These are phyloP conservation scores for Beauveria sp. DNA, from an alignment of 2,329 filamentous ascomycete species.

Conservation along the genomic window DNA sequence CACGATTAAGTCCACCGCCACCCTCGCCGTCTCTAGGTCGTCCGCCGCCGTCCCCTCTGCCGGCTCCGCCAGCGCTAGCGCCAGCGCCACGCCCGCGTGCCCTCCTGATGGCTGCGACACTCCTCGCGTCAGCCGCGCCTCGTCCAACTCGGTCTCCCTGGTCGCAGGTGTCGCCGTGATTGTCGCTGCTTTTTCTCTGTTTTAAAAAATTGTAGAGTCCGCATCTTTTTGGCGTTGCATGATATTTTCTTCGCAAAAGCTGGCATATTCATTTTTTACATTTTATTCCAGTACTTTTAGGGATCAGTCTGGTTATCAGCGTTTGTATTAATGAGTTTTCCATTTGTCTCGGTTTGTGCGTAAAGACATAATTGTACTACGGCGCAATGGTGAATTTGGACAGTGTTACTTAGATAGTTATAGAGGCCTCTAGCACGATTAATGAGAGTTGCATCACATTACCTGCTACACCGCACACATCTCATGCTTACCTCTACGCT, in stretches of 20 bases:
- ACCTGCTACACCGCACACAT: no score
- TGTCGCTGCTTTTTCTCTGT: background rate
- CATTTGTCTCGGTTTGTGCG: background rate
- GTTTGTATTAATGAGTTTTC: background rate
- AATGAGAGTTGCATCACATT: background rate
- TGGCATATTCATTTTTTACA: background rate
- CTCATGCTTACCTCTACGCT: no score
- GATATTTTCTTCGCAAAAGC: background rate
- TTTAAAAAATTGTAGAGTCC: background rate
- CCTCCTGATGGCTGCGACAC: conserved; percentile 1
- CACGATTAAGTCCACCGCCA: background rate
- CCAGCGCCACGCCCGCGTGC: background rate
- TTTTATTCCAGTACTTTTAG: background rate
- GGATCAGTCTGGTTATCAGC: background rate
- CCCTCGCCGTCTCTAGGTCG: background rate
- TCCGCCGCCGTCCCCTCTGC: background rate
- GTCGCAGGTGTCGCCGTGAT: background rate
- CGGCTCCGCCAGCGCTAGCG: background rate
- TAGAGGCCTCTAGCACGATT: background rate
- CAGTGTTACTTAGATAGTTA: background rate
- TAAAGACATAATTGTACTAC: background rate
- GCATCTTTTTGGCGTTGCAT: background rate
- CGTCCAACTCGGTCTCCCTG: background rate
- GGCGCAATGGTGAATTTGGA: background rate
- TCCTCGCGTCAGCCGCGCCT: background rate